These are phyloP conservation scores for Hygrocybe coccinea DNA, from an alignment of 768 basidiomycete genomes.

Conservation along the genomic window DNA sequence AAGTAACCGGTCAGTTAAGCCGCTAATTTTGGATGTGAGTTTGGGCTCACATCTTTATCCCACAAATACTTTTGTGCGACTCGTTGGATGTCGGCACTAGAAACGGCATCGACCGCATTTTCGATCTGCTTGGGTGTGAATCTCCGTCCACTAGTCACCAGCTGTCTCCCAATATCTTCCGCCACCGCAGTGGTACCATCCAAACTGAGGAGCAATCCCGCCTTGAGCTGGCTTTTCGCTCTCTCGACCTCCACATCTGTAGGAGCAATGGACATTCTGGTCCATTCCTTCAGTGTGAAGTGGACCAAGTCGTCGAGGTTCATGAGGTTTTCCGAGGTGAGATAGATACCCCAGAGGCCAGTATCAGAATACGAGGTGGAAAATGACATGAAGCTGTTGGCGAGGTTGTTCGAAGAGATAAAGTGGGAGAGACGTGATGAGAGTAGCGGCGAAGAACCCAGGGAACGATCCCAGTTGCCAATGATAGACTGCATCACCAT, in stretches of 20 bases:
- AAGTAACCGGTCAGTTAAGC: no score
- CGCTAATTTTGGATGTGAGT: not conserved
- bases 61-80: slow-evolving; percentile 95
- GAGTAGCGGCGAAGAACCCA: slow-evolving; percentile 84
- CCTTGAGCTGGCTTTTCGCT: slow-evolving; percentile 98
- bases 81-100: slow-evolving; percentile 82
- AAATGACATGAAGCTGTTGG: slow-evolving; percentile 99
- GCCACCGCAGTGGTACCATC: slow-evolving; percentile 97
- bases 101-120: slow-evolving; percentile 85
- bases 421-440: slow-evolving; percentile 90
- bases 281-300: slow-evolving; percentile 94
- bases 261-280: slow-evolving; percentile 86
- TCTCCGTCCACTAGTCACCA: slow-evolving; percentile 89
- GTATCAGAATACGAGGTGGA: slow-evolving; percentile 98
- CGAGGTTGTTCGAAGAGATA: slow-evolving; percentile 88
- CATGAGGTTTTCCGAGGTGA: slow-evolving; percentile 89
- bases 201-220: slow-evolving; percentile 79
- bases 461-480: slow-evolving; percentile 98
- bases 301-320: slow-evolving; percentile 92
- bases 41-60: slow-evolving; percentile 78
- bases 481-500: slow-evolving; percentile 96
- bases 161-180: slow-evolving; percentile 97
- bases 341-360: slow-evolving; percentile 97
- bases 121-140: slow-evolving; percentile 93
- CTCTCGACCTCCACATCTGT: slow-evolving; percentile 87